Evolutionary conservation across 495 filamentous ascomycete genomes (phyloP).

Genomic region (Lentithecium fluviatile): DNA sequence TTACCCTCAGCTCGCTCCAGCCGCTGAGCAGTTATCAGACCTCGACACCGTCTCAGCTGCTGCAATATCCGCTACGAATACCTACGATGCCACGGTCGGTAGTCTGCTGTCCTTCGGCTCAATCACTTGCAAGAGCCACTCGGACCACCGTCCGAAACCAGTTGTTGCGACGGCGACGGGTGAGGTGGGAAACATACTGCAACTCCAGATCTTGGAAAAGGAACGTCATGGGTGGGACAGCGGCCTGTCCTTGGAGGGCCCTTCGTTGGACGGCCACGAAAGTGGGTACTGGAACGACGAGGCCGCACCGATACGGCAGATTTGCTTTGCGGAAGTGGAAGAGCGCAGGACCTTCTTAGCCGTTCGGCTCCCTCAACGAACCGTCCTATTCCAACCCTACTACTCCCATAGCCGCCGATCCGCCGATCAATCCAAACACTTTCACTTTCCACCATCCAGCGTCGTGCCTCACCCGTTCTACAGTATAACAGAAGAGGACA

Average conservation of each 20-base stretch:
- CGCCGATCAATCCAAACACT: background rate
- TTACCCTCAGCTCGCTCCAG: constrained; percentile 37
- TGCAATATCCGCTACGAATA: constrained; percentile 18
- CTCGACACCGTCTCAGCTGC: constrained; percentile 36
- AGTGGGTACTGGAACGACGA: constrained; percentile 56
- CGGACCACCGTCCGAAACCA: constrained; percentile 13
- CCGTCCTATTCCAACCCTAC: constrained; percentile 38
- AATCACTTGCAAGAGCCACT: constrained; percentile 25
- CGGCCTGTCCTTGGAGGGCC: constrained; percentile 43
- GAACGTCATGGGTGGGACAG: constrained; percentile 51
- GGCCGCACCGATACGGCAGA: constrained; percentile 60
- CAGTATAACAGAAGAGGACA: constrained; percentile 53
- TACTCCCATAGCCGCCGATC: background rate
- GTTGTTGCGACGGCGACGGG: constrained; percentile 54
- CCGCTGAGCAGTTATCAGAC: constrained; percentile 24
- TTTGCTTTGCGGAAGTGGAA: constrained; percentile 55
- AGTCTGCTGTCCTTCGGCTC: constrained; percentile 40
- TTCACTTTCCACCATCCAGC: constrained; percentile 46
- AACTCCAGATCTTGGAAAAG: constrained; percentile 46
- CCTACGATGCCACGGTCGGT: constrained; percentile 38
- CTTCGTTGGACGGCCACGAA: constrained; percentile 42
- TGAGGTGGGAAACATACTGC: constrained; percentile 53
- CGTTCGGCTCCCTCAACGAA: constrained; percentile 32
- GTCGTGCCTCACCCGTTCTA: constrained; percentile 63
- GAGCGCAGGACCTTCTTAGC: constrained; percentile 34